Evolutionary conservation across 176 grass and related monocot species (phyloP).

Genomic region (Triticum turgidum): DNA sequence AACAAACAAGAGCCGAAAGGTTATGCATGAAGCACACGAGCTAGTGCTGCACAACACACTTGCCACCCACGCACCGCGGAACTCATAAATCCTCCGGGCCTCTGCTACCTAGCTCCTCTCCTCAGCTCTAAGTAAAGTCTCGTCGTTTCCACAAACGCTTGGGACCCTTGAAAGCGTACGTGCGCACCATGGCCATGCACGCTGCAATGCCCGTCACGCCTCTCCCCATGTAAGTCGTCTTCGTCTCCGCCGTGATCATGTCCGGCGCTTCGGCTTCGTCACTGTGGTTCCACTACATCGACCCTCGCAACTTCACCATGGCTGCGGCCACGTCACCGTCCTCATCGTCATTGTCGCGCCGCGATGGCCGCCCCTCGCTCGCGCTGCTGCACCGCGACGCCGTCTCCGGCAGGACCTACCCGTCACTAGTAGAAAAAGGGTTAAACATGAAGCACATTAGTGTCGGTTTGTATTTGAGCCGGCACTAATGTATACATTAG

Average conservation of each 20-base stretch:
- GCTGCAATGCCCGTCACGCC: background rate
- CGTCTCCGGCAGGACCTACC: conserved; percentile 44
- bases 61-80: background rate
- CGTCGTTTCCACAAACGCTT: background rate
- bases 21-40: background rate
- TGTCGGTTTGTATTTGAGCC: too few species aligned
- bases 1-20: background rate
- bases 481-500: too few species aligned
- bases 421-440: background rate
- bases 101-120: background rate
- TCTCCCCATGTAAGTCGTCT: conserved; percentile 17
- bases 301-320: conserved; percentile 39
- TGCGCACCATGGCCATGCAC: conserved; percentile 2
- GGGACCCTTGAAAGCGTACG: background rate
- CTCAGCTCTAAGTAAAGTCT: too few species aligned
- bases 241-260: background rate
- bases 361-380: conserved; percentile 29
- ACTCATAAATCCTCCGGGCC: background rate
- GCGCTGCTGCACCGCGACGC: conserved; percentile 59
- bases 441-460: too few species aligned
- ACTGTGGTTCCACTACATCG: conserved; percentile 49
- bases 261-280: conserved; percentile 12
- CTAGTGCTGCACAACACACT: background rate
- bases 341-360: background rate
- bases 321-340: background rate